These are phyloP conservation scores for Leccinum cinnamomeum DNA, from an alignment of 1,284 basidiomycete species.

Conservation along the genomic window DNA sequence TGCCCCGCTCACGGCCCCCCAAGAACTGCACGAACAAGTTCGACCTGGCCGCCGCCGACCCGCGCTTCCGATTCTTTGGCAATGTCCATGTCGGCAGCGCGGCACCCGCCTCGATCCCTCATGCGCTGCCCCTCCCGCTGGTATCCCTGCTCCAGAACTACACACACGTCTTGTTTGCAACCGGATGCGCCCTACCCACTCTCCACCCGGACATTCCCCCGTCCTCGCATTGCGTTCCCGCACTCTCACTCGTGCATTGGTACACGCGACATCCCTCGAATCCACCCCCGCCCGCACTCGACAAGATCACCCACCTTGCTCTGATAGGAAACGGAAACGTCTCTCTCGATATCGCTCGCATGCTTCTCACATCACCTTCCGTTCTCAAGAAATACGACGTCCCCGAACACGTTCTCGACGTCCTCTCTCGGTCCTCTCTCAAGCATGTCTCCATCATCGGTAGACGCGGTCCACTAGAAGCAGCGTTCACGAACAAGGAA, in stretches of 20 bases:
- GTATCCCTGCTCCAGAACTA: conserved; percentile 63
- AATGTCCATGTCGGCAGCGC: conserved; percentile 76
- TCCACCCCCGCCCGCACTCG: conserved; percentile 59
- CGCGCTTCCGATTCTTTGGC: conserved; percentile 87
- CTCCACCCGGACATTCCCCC: conserved; percentile 55
- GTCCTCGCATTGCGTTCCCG: conserved; percentile 65
- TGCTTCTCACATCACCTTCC: conserved; percentile 74
- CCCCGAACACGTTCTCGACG: conserved; percentile 72
- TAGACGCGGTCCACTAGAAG: conserved; percentile 85
- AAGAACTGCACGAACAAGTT: conserved; percentile 99
- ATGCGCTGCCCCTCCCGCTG: conserved; percentile 58
- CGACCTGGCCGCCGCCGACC: conserved; percentile 70
- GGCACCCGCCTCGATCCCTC: conserved; percentile 40
- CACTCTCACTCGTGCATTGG: conserved; percentile 92
- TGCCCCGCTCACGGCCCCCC: conserved; percentile 11
- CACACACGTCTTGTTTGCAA: conserved; percentile 80
- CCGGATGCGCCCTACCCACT: conserved; percentile 71
- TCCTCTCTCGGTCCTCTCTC: conserved; percentile 64
- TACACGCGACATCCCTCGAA: conserved; percentile 90
- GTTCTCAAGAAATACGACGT: conserved; percentile 77
- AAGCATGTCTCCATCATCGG: conserved; percentile 83
- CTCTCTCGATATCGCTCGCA: conserved; percentile 89
- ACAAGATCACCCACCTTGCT: conserved; percentile 67
- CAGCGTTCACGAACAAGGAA: conserved; percentile 95
- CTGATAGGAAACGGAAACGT: conserved; percentile 97